Conservation (phyloP, 345 rosid species). For the Angophora floribunda region DNA sequence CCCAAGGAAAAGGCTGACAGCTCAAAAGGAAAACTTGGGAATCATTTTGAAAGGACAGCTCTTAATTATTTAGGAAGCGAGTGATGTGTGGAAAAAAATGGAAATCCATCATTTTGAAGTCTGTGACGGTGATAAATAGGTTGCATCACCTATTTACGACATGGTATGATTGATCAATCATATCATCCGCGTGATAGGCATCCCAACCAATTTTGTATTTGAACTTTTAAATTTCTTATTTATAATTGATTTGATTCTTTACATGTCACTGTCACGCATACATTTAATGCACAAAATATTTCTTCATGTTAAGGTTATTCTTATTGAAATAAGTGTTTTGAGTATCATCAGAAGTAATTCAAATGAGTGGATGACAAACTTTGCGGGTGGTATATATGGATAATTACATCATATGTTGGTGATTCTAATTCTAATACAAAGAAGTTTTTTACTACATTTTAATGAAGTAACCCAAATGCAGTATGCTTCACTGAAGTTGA, state of each 20-base stretch:
- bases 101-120: not conserved
- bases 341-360: too few species aligned
- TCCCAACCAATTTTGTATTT: accelerated
- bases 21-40: not conserved
- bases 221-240: not conserved
- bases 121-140: not conserved
- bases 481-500: not conserved
- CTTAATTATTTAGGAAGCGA: not conserved
- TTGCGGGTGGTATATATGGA: not conserved
- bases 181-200: not conserved
- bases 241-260: not conserved
- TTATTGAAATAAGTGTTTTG: not conserved
- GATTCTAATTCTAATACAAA: not conserved
- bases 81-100: not conserved
- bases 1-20: not conserved
- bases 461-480: not conserved
- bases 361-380: not conserved
- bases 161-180: not conserved
- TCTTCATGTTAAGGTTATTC: accelerated
- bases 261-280: not conserved
- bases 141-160: not conserved
- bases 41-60: not conserved
- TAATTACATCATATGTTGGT: not conserved
- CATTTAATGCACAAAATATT: not conserved
- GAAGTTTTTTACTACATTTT: not conserved